These are phyloP conservation scores for Calocybe indica DNA, from an alignment of 768 basidiomycete genomes.

Conservation along the genomic window DNA sequence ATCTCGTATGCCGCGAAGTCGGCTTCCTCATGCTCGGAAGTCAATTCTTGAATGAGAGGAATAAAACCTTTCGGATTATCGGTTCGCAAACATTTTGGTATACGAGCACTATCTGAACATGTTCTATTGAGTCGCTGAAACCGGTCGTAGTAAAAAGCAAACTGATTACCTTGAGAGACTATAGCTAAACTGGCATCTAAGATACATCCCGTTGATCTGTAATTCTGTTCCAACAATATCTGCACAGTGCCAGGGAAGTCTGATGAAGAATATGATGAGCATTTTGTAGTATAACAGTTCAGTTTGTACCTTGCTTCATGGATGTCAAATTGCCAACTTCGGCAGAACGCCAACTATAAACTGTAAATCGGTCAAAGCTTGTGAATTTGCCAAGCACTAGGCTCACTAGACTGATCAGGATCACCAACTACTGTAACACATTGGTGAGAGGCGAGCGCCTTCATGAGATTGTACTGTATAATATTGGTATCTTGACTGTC, in stretches of 20 bases:
- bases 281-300: too few species aligned
- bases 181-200: slow-evolving; percentile 69
- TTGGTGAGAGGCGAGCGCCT: slow-evolving; percentile 45
- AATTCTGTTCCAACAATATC: slow-evolving; percentile 81
- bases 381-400: not conserved
- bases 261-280: slow-evolving; percentile 16
- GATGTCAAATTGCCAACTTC: slow-evolving; percentile 68
- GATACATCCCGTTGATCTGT: slow-evolving; percentile 78
- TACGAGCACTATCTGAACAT: slow-evolving; percentile 60
- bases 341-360: slow-evolving; percentile 85
- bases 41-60: slow-evolving; percentile 51
- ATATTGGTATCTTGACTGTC: slow-evolving; percentile 76
- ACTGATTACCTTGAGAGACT: slow-evolving; percentile 64
- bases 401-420: slow-evolving; percentile 81
- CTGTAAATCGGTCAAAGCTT: slow-evolving; percentile 21
- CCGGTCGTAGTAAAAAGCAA: not conserved
- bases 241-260: slow-evolving; percentile 63
- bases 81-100: slow-evolving; percentile 68
- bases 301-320: slow-evolving; percentile 56
- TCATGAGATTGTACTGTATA: slow-evolving; percentile 79
- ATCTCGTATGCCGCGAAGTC: slow-evolving; percentile 71
- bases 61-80: slow-evolving; percentile 56
- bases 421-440: slow-evolving; percentile 83
- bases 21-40: slow-evolving; percentile 59
- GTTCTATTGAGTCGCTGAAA: not conserved